Percentiles rank a stretch among this genome's conserved stretches.
Evolutionary conservation across 1,284 basidiomycete species (phyloP).

Genomic region (Cryptococcus sp.): DNA sequence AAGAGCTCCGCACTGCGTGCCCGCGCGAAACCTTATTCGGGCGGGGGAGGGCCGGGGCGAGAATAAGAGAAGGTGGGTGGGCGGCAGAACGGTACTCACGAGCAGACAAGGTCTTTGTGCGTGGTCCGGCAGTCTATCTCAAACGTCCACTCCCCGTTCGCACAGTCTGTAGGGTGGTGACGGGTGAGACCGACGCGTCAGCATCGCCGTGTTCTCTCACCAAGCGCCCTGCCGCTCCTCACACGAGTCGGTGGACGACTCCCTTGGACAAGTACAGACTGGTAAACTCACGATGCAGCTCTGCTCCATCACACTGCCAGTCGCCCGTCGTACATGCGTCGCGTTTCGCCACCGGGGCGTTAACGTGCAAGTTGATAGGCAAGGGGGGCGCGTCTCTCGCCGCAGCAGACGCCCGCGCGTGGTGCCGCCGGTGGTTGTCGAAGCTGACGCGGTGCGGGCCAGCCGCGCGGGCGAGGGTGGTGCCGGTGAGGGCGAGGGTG

Average conservation of each 20-base stretch:
- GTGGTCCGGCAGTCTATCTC: neutral
- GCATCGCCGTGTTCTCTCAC: neutral
- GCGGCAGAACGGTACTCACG: slow-evolving; percentile 22
- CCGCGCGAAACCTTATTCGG: too few species aligned
- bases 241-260: neutral
- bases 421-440: slow-evolving; percentile 13
- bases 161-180: slow-evolving; percentile 23
- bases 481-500: slow-evolving; percentile 2
- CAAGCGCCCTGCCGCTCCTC: neutral
- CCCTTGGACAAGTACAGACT: too few species aligned
- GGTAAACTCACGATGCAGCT: slow-evolving; percentile 29
- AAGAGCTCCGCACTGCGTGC: too few species aligned
- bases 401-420: slow-evolving; percentile 13
- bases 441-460: slow-evolving; percentile 9
- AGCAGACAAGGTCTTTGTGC: slow-evolving; percentile 31
- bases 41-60: neutral
- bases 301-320: slow-evolving; percentile 29
- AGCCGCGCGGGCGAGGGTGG: slow-evolving; percentile 4
- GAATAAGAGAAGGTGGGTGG: neutral
- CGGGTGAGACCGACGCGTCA: neutral
- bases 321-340: slow-evolving; percentile 24
- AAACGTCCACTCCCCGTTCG: slow-evolving; percentile 29
- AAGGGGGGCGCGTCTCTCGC: neutral
- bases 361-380: neutral
- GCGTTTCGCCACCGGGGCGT: slow-evolving; percentile 1